These are phyloP conservation scores for Flueggea neowawraea DNA, from an alignment of 441 rosid species.

Conservation along the genomic window DNA sequence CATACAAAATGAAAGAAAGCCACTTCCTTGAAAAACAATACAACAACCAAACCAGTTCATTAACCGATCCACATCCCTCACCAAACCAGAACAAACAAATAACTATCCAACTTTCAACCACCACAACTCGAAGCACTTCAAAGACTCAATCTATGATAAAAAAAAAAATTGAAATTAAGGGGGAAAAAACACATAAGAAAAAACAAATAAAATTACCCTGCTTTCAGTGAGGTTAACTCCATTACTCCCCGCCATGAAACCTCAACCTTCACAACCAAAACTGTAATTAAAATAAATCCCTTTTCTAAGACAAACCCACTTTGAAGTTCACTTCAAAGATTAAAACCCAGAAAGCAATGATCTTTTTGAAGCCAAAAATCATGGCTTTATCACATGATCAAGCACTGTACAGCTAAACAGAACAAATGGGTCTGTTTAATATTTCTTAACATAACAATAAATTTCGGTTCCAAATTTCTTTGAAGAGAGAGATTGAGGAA, in stretches of 20 bases:
- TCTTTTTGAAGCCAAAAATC: conserved; percentile 9
- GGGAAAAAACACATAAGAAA: not conserved
- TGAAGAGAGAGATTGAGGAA: conserved; percentile 5
- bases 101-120: no score
- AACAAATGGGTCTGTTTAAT: not conserved
- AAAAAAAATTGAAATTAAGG: not conserved
- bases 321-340: conserved; percentile 17
- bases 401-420: not conserved
- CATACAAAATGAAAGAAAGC: no score
- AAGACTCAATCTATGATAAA: conserved; percentile 2
- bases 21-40: no score
- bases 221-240: conserved; percentile 89
- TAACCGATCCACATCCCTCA: not conserved
- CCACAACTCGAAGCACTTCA: no score
- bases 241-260: conserved; percentile 78
- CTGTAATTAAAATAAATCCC: conserved; percentile 16
- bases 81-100: not conserved
- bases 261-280: not conserved
- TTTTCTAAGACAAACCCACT: conserved; percentile 11
- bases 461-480: not conserved
- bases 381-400: not conserved
- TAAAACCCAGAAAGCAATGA: conserved; percentile 8
- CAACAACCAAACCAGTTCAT: no score
- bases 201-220: conserved; percentile 36
- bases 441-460: no score